These are phyloP conservation scores for Pichia californica DNA, from an alignment of 805 yeast genomes.

Conservation along the genomic window DNA sequence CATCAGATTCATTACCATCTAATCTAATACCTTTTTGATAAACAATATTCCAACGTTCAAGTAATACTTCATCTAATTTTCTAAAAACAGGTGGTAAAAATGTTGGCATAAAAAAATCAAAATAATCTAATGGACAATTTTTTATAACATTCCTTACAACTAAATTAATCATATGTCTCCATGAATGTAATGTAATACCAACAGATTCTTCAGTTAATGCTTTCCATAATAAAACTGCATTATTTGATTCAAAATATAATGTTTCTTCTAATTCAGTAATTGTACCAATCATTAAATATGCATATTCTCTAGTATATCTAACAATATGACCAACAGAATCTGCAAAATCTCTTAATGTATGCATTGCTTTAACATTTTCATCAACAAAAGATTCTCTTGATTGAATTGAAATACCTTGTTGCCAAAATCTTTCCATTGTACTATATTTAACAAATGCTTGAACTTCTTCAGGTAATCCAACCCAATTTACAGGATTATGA, in stretches of 20 bases:
- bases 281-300: slow-evolving; percentile 82
- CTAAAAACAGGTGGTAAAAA: slow-evolving; percentile 71
- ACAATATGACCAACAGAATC: slow-evolving; percentile 96
- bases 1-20: slow-evolving; percentile 58
- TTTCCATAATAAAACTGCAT: slow-evolving; percentile 70
- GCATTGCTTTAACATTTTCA: slow-evolving; percentile 90
- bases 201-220: slow-evolving; percentile 80
- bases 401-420: slow-evolving; percentile 92
- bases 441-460: slow-evolving; percentile 87
- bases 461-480: slow-evolving; percentile 77
- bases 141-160: slow-evolving; percentile 81
- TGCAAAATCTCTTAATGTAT: slow-evolving; percentile 91
- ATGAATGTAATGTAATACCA: slow-evolving; percentile 89
- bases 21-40: slow-evolving; percentile 50
- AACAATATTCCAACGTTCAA: slow-evolving; percentile 69
- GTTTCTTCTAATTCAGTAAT: slow-evolving; percentile 87
- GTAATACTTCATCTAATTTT: slow-evolving; percentile 68
- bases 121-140: slow-evolving; percentile 73
- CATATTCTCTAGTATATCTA: slow-evolving; percentile 93
- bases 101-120: slow-evolving; percentile 63
- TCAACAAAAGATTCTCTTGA: slow-evolving; percentile 90
- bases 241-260: slow-evolving; percentile 75
- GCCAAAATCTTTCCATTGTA: slow-evolving; percentile 95
- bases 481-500: slow-evolving; percentile 92
- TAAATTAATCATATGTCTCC: slow-evolving; percentile 94